phyloP scores from a whole-genome alignment of 352 stramenopile species.

The Paralagenidium karlingii region DNA sequence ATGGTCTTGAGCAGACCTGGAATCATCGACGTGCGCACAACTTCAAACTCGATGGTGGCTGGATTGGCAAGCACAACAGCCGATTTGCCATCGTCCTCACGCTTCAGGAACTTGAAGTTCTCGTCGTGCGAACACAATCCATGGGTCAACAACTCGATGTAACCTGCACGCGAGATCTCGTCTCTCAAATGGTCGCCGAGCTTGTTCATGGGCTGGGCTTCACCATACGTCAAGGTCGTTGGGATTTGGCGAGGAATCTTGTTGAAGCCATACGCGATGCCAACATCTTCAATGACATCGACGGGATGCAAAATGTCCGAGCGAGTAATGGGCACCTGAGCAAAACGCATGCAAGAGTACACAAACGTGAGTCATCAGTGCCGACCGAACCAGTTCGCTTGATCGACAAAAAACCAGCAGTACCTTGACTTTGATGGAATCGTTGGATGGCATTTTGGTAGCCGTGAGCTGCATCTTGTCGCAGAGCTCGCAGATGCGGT shows the following conservation, averaged over 20 bases:
- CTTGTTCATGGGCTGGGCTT: slow-evolving; percentile 95
- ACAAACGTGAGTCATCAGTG: slow-evolving; percentile 25
- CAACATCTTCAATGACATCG: slow-evolving; percentile 99
- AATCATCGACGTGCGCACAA: slow-evolving; percentile 97
- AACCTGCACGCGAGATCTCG: slow-evolving; percentile 96
- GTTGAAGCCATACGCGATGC: slow-evolving; percentile 99
- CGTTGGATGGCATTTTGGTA: too few species aligned
- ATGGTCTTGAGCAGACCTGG: slow-evolving; percentile 98
- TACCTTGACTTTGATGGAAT: too few species aligned
- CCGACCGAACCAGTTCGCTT: slow-evolving; percentile 5
- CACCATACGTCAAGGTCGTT: slow-evolving; percentile 91
- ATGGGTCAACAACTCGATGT: slow-evolving; percentile 97
- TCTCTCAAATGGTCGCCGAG: slow-evolving; percentile 95
- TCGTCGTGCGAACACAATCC: slow-evolving; percentile 95
- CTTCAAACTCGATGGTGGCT: slow-evolving; percentile 98
- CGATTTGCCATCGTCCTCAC: slow-evolving; percentile 57
- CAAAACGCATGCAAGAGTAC: slow-evolving; percentile 70
- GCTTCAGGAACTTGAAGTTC: slow-evolving; percentile 94
- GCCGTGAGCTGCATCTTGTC: slow-evolving; percentile 98
- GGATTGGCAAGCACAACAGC: slow-evolving; percentile 97
- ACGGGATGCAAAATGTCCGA: slow-evolving; percentile 97
- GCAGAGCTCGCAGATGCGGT: slow-evolving; percentile 88
- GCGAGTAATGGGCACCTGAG: slow-evolving; percentile 94
- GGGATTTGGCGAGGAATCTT: slow-evolving; percentile 96
- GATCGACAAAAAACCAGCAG: too few species aligned